Base-by-base conservation (phyloP, 495 filamentous ascomycete genomes). In the Aspergillus coremiiformis region DNA sequence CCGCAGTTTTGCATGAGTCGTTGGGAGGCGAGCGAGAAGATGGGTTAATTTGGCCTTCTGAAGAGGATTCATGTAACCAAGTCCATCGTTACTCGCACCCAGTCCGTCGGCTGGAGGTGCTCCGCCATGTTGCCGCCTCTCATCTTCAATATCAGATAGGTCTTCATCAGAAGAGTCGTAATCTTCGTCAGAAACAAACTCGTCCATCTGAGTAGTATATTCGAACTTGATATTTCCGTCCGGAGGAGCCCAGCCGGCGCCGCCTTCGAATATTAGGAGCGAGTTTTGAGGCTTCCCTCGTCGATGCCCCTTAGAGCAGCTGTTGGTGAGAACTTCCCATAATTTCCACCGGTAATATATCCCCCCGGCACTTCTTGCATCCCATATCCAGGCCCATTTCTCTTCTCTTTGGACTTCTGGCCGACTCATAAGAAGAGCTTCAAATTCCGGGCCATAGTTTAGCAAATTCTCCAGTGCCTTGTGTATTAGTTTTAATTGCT, bases 301-400 rank as follows among this genome's bases (percentile, higher is more conserved):
- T 49, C 57, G 64, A 17, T 46, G 53, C 23, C 63, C 54, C 51
- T 59, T 47, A 9, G 52, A 24, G 60, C 67, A 41, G 20, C 64
- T 57, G 22, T 73, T 70, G 2, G 88, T 90, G 29, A 90, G 73
- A 23, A 90, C 76, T 55, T 90, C 81, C 90, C 89, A 96, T 47
- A 96, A 60, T 44, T 87, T 85, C 87, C 89, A 96, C 14, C 91
- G 82, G 67, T 95, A 96, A 72, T 87, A 96, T 4, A 91, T 78
- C 6, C 86, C 88, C 6, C 83, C 85, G 45, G 82, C 68, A 57
- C 87, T 89, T 44, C 89, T 77, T 23, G 92, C 75, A 66, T 99
- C 87, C 85, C 86, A 99, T 3, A 99, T 67, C 87, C 89, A 99
- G 0, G 89, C 86, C 84, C 90, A 99, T 62, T 84, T 90, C 57